Percentiles rank a stretch among this genome's conserved stretches.
These are phyloP conservation scores for Cladosporium cucumerinum DNA, from an alignment of 2,329 filamentous ascomycete genomes.

Conservation along the genomic window DNA sequence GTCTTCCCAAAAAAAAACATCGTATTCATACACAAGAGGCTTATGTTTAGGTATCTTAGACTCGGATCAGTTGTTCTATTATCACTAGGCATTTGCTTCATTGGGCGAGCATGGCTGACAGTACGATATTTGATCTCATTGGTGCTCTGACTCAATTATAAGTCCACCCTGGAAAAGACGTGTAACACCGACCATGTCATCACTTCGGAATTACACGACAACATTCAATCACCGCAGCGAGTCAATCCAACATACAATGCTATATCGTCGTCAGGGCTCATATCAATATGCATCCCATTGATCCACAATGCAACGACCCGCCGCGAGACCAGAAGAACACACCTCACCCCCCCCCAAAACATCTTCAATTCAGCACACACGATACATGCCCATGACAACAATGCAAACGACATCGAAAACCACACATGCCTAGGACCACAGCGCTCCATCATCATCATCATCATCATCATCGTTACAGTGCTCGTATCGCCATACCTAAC, in stretches of 20 bases:
- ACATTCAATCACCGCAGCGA: background rate
- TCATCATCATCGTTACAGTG: background rate
- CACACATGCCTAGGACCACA: too few relatives aligned
- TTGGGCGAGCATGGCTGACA: background rate
- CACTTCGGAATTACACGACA: background rate
- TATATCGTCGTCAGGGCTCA: too few relatives aligned
- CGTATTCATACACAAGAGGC: background rate
- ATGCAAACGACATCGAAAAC: too few relatives aligned
- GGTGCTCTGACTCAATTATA: background rate
- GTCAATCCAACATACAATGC: too few relatives aligned
- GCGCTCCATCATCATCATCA: too few relatives aligned
- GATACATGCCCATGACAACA: too few relatives aligned
- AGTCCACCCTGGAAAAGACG: background rate
- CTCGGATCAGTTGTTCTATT: background rate
- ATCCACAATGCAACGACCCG: too few relatives aligned
- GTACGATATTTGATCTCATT: background rate
- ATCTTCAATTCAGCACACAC: too few relatives aligned
- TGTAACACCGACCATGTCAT: background rate
- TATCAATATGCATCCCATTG: too few relatives aligned
- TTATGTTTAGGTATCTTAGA: background rate
- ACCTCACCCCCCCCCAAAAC: too few relatives aligned
- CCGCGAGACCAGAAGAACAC: too few relatives aligned
- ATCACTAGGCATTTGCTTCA: background rate
- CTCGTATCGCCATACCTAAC: background rate
- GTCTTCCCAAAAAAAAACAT: background rate